phyloP scores from a whole-genome alignment of 2,329 filamentous ascomycete species.

The Penicillium verrucosum region DNA sequence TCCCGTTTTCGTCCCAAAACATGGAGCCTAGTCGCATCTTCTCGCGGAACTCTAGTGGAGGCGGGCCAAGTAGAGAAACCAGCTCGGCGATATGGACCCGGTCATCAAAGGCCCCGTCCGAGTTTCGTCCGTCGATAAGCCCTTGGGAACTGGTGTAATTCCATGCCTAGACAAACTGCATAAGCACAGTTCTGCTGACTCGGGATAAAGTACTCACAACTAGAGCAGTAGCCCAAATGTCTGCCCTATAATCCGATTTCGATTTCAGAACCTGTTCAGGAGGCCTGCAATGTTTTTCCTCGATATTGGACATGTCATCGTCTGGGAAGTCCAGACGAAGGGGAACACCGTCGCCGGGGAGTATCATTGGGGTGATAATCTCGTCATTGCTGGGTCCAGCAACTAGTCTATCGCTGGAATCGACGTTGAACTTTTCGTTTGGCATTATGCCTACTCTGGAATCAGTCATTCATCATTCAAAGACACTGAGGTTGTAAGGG shows the following conservation, averaged over 20 bases:
- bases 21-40: conserved; percentile 16
- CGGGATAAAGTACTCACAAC: not conserved
- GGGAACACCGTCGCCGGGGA: not conserved
- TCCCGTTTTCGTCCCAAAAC: conserved; percentile 26
- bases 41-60: conserved; percentile 15
- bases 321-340: not conserved
- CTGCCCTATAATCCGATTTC: not conserved
- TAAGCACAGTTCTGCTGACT: not conserved
- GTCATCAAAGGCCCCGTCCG: conserved; percentile 22
- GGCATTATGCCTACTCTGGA: not conserved
- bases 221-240: not conserved
- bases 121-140: conserved; percentile 15
- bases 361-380: not conserved
- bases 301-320: not conserved
- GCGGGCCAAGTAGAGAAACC: conserved; percentile 16
- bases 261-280: conserved; percentile 3
- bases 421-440: not conserved
- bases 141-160: not conserved
- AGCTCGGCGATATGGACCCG: conserved; percentile 25
- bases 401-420: not conserved
- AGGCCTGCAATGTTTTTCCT: not conserved
- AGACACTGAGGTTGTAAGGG: not conserved
- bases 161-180: conserved; percentile 1
- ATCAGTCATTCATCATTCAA: not conserved
- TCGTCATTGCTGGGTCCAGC: not conserved